Evolutionary conservation across 306 rosid species (phyloP), one percentile per base, ranked within the genome.

Genomic region (Benincasa hispida): DNA sequence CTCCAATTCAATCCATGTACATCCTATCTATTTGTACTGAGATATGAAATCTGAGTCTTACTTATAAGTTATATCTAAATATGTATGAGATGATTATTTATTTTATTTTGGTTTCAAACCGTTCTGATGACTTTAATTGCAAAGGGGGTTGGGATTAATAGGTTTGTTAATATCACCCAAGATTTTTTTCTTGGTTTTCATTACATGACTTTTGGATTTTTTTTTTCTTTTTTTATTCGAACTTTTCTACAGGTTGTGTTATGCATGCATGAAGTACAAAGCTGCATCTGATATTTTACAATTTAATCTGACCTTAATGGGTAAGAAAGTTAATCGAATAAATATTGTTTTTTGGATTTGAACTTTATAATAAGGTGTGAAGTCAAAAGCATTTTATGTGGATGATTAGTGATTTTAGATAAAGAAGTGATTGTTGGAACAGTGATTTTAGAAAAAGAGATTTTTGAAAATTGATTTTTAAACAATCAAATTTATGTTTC

Each of bases 201-300:
- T 25, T 3, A n/a, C 54, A 53, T 57, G 25, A 37, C 32, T 17
- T 14, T 19, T 30, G 35, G 14, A 50, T 60, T n/a, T n/a, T n/a
- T n/a, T n/a, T n/a, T n/a, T n/a, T n/a, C n/a, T n/a, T 27, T 61
- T 25, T 17, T 34, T 79, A 48, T 80, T 56, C 32, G 34, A 35
- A 75, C 22, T 25, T 34, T 76, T 68, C 80, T 24, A 59, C 89
- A 92, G 93, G 89, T 82, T 83, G 70, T 84, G 84, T n/a, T n/a
- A 81, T 86, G 96, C 79, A 68, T 70, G 74, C 79, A 61, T 72
- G 83, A 66, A 37, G 73, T 42, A 68, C 34, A 74, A 47, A 76
- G 56, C 86, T 77, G 83, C 87, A 76, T 85, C 66, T 77, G 86
- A 79, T 73, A 50, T 77, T 42, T 48, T 41, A 48, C 79, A 72